Conservation (phyloP, 2,329 filamentous ascomycete species). For the Paraphoma sp. region DNA sequence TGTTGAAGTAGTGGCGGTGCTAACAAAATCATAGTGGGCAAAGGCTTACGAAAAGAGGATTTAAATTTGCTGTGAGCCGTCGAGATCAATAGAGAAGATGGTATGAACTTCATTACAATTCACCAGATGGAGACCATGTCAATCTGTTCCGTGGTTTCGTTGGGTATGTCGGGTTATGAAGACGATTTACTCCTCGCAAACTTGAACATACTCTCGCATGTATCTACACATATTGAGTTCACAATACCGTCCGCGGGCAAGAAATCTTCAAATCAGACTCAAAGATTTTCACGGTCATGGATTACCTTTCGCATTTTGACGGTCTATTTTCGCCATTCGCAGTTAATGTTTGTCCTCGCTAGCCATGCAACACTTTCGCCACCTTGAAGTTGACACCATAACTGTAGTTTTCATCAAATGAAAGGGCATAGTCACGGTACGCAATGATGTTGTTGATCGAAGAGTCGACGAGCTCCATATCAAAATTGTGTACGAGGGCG, state of each 20-base stretch:
- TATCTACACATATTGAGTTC: no score
- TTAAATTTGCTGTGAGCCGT: no score
- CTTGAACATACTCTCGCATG: no score
- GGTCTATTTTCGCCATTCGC: neutral
- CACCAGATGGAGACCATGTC: no score
- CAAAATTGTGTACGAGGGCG: conserved; percentile 15
- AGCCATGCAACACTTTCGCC: conserved; percentile 5
- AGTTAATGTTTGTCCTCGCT: neutral
- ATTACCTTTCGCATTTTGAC: neutral
- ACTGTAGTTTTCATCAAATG: conserved; percentile 13
- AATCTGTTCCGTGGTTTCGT: no score
- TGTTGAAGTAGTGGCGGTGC: neutral
- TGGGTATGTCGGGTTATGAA: no score
- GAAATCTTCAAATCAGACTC: no score
- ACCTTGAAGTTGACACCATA: conserved; percentile 10
- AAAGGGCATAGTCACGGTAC: conserved; percentile 10
- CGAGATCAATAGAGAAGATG: no score
- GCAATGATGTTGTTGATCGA: conserved; percentile 13
- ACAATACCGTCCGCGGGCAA: no score
- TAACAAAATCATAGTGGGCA: neutral
- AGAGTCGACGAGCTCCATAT: conserved; percentile 22
- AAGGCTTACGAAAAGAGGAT: neutral
- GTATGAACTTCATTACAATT: no score
- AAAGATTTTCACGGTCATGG: no score
- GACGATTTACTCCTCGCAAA: no score